Conservation (phyloP, 108 stramenopile species). For the Cylindrotheca fusiformis region DNA sequence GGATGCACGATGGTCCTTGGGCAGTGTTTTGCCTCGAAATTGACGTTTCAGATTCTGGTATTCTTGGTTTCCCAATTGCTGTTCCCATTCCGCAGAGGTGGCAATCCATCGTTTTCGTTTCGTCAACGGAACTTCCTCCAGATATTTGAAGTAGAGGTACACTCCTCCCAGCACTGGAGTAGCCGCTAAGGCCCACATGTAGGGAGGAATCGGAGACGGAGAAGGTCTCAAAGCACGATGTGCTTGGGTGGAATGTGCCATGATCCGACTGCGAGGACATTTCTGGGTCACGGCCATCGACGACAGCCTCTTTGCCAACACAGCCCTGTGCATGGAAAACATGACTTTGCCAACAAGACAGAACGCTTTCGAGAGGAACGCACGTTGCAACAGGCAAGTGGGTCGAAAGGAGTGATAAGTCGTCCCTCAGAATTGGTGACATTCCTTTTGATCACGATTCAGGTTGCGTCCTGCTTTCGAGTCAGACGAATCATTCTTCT, state of each 20-base stretch:
- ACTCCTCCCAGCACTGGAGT: constrained; percentile 33
- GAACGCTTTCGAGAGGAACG: no score
- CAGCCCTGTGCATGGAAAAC: no score
- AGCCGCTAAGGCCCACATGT: constrained; percentile 35
- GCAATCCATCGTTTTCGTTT: constrained; percentile 67
- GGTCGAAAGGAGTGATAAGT: no score
- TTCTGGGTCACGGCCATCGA: no score
- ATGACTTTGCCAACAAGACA: no score
- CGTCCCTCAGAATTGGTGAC: no score
- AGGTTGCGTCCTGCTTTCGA: no score
- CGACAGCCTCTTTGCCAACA: no score
- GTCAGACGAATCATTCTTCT: no score
- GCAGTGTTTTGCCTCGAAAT: constrained; percentile 50
- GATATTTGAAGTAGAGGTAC: constrained; percentile 50
- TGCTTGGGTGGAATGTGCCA: not conserved
- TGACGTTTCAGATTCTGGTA: constrained; percentile 52
- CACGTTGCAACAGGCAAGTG: no score
- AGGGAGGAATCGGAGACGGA: constrained; percentile 43
- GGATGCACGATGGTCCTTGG: constrained; percentile 59
- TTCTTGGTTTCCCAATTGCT: constrained; percentile 56
- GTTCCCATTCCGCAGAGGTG: constrained; percentile 52
- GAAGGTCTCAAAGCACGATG: no score
- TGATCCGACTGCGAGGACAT: not conserved
- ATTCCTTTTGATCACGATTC: no score
- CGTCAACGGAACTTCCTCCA: constrained; percentile 72